phyloP scores from a whole-genome alignment of 2,329 filamentous ascomycete genomes.

The Amauroascus niger region DNA sequence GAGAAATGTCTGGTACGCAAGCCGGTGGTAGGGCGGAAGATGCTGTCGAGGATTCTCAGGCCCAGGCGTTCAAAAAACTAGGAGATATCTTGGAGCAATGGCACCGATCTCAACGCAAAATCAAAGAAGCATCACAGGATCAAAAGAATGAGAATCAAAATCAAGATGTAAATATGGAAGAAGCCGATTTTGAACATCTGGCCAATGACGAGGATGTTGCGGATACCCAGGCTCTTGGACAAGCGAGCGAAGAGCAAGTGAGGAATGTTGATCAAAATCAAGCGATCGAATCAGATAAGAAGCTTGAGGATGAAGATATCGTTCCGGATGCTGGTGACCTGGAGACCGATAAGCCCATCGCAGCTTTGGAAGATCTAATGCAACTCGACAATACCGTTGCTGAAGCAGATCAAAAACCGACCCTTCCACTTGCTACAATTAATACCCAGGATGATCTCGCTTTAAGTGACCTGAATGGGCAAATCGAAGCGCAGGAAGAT shows the following conservation, averaged over 20 bases:
- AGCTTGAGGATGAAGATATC: constrained; percentile 46
- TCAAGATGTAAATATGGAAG: constrained; percentile 59
- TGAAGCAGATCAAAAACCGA: constrained; percentile 30
- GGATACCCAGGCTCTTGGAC: constrained; percentile 87
- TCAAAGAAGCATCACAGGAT: constrained; percentile 52
- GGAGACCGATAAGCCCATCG: constrained; percentile 30
- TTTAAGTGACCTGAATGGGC: constrained; percentile 24
- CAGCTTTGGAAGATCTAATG: constrained; percentile 43
- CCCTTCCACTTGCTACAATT: constrained; percentile 14
- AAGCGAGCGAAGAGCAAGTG: constrained; percentile 77
- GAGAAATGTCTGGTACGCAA: constrained; percentile 18
- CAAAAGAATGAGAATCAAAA: constrained; percentile 47
- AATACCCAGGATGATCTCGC: constrained; percentile 29
- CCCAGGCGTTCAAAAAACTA: constrained; percentile 82
- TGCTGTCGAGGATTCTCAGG: constrained; percentile 34
- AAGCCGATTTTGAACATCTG: constrained; percentile 87
- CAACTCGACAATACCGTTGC: constrained; percentile 29
- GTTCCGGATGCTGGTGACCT: constrained; percentile 45
- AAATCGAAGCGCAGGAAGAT: constrained; percentile 39
- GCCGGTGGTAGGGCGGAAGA: constrained; percentile 30
- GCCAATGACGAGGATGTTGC: constrained; percentile 69
- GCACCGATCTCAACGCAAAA: constrained; percentile 81
- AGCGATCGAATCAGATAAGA: constrained; percentile 63
- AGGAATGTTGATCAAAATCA: constrained; percentile 79
- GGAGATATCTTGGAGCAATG: constrained; percentile 87